Conservation (phyloP, 371 early-diverging fungal species). For the Lichtheimia ornata region DNA sequence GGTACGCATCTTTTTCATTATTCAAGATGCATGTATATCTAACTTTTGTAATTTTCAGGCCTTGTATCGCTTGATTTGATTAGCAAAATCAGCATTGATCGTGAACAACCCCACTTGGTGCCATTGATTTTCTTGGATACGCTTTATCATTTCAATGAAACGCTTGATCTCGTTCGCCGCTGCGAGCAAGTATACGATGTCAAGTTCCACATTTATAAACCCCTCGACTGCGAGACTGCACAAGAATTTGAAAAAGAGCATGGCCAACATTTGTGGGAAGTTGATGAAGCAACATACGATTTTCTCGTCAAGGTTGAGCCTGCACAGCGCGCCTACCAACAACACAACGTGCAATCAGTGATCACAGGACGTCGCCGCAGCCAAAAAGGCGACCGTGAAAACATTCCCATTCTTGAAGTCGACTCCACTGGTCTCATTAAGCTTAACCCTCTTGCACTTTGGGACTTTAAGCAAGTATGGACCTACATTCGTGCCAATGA, state of each 20-base stretch:
- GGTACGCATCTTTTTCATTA: slow-evolving; percentile 20
- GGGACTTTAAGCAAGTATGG: slow-evolving; percentile 90
- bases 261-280: slow-evolving; percentile 83
- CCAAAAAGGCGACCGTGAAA: slow-evolving; percentile 83
- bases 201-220: slow-evolving; percentile 75
- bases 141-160: slow-evolving; percentile 90
- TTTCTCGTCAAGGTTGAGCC: slow-evolving; percentile 94
- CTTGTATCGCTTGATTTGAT: slow-evolving; percentile 80
- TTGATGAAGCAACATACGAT: slow-evolving; percentile 82
- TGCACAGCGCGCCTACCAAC: slow-evolving; percentile 83
- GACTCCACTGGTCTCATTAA: slow-evolving; percentile 85
- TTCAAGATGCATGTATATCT: not conserved
- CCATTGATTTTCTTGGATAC: slow-evolving; percentile 93
- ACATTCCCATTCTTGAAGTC: slow-evolving; percentile 79
- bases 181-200: slow-evolving; percentile 71
- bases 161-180: slow-evolving; percentile 73
- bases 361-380: slow-evolving; percentile 91
- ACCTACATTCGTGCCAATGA: slow-evolving; percentile 81
- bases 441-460: slow-evolving; percentile 85
- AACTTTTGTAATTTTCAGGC: slow-evolving; percentile 40
- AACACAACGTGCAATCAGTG: slow-evolving; percentile 71
- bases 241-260: slow-evolving; percentile 72
- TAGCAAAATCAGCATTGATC: slow-evolving; percentile 61
- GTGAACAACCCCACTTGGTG: slow-evolving; percentile 56
- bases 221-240: slow-evolving; percentile 56